Percentiles rank a stretch among this genome's conserved stretches.
phyloP scores from a whole-genome alignment of 2,329 filamentous ascomycete species.

The Orbilia quercus region DNA sequence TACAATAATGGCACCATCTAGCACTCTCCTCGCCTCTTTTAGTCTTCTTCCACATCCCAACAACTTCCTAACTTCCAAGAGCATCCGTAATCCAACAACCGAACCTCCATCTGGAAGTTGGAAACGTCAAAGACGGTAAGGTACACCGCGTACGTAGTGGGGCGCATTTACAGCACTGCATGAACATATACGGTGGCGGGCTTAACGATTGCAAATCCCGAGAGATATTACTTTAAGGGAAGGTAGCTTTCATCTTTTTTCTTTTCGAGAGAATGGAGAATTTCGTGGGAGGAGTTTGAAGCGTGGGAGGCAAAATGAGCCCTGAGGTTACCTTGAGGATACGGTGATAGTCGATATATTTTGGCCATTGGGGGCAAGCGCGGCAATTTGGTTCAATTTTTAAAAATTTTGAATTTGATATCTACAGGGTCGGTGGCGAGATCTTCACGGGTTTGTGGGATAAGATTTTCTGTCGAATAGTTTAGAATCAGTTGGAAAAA shows the following conservation, averaged over 20 bases:
- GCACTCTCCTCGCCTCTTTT: neutral
- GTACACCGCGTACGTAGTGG: constrained; percentile 3
- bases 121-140: constrained; percentile 50
- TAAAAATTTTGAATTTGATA: neutral
- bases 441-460: neutral
- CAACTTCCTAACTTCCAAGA: constrained; percentile 31
- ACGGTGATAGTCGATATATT: neutral
- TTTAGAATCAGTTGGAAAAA: neutral
- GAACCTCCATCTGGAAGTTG: constrained; percentile 29
- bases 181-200: neutral
- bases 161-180: neutral
- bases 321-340: neutral
- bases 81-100: constrained; percentile 23
- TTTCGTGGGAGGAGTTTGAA: neutral
- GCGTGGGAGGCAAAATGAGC: constrained; percentile 7
- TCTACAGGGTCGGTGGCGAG: constrained; percentile 20
- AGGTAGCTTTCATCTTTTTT: constrained; percentile 12
- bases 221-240: constrained; percentile 14
- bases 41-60: neutral
- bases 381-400: neutral
- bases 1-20: neutral
- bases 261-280: neutral
- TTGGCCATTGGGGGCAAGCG: constrained; percentile 2
- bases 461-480: neutral
- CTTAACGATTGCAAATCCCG: constrained; percentile 8